These are phyloP conservation scores for Clarireedia homoeocarpa DNA, from an alignment of 2,329 filamentous ascomycete species.

Conservation along the genomic window DNA sequence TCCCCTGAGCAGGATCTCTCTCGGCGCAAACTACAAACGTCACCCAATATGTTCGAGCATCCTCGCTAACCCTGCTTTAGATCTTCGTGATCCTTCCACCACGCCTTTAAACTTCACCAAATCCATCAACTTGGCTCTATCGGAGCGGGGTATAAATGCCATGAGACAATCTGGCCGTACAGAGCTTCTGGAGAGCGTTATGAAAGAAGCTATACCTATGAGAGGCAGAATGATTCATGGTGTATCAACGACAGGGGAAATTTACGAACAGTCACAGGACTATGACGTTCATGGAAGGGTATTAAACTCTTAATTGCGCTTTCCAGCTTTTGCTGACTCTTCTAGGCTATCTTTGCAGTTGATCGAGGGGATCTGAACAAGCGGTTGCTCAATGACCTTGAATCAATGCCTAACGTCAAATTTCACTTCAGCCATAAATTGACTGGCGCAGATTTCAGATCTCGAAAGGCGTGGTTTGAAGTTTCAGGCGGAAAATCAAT, in stretches of 20 bases:
- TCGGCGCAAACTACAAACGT: too few relatives aligned
- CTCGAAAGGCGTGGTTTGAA: constrained; percentile 84
- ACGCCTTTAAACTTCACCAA: constrained; percentile 90
- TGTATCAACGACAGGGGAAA: constrained; percentile 49
- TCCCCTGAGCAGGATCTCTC: too few relatives aligned
- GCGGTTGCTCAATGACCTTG: constrained; percentile 73
- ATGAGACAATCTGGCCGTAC: constrained; percentile 62
- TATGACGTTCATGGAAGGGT: constrained; percentile 88
- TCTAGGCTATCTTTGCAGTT: constrained; percentile 72
- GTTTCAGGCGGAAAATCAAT: constrained; percentile 33
- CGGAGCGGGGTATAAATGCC: constrained; percentile 86
- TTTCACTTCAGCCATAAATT: constrained; percentile 92
- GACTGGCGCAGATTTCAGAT: constrained; percentile 76
- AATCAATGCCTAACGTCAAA: constrained; percentile 78
- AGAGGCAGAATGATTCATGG: constrained; percentile 94
- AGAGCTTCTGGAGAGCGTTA: constrained; percentile 63
- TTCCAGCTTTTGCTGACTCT: background rate
- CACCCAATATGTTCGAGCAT: background rate
- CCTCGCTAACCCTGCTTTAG: constrained; percentile 37
- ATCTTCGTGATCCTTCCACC: constrained; percentile 76
- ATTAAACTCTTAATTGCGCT: constrained; percentile 16
- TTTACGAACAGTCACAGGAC: constrained; percentile 73
- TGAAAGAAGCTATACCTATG: constrained; percentile 83
- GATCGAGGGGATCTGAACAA: constrained; percentile 81
- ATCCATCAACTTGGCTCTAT: constrained; percentile 96